phyloP scores from a whole-genome alignment of 108 stramenopile genomes.

The Skeletonema marinoi region DNA sequence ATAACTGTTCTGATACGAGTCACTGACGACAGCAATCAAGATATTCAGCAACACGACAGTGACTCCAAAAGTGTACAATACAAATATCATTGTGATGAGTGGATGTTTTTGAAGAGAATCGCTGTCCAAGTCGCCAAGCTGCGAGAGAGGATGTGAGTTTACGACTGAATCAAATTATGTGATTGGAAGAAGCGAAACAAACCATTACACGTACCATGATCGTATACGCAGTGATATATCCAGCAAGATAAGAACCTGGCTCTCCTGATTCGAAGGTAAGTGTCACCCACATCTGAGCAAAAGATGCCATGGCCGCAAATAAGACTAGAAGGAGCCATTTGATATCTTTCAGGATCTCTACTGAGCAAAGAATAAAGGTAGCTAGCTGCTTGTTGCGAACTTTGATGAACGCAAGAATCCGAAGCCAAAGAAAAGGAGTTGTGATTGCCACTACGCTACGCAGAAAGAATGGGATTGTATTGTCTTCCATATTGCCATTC shows the following conservation, averaged over 20 bases:
- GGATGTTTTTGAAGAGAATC: slow-evolving; percentile 11
- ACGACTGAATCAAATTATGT: background rate
- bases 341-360: slow-evolving; percentile 63
- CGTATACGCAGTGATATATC: background rate
- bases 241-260: background rate
- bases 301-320: slow-evolving; percentile 50
- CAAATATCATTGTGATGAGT: slow-evolving; percentile 8
- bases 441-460: slow-evolving; percentile 54
- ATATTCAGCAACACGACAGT: slow-evolving; percentile 16
- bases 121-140: slow-evolving; percentile 13
- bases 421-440: slow-evolving; percentile 58
- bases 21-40: slow-evolving; percentile 21
- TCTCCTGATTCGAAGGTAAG: slow-evolving; percentile 4
- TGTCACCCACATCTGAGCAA: slow-evolving; percentile 33
- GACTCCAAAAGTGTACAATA: slow-evolving; percentile 22
- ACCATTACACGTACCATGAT: background rate
- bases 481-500: slow-evolving; percentile 18
- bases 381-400: slow-evolving; percentile 62
- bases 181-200: background rate
- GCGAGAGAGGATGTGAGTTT: background rate
- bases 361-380: slow-evolving; percentile 60
- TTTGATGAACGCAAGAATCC: slow-evolving; percentile 60
- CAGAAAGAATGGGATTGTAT: slow-evolving; percentile 23
- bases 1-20: slow-evolving; percentile 18
- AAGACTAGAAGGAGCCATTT: slow-evolving; percentile 67